phyloP scores from a whole-genome alignment of 2,329 filamentous ascomycete genomes.

The Xylariaceae sp. region DNA sequence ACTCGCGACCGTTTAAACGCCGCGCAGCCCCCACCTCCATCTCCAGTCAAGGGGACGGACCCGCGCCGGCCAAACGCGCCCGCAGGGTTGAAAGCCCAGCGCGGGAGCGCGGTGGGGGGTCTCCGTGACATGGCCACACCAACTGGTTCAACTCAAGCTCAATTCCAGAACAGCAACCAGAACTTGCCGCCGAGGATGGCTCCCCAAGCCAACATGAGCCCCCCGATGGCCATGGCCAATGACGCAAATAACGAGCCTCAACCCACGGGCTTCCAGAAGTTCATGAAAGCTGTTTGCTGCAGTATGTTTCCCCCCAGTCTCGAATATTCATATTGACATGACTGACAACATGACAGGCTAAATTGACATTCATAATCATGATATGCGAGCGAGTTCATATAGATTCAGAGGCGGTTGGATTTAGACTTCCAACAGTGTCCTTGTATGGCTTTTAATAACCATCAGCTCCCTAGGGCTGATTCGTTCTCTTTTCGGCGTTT shows the following conservation, averaged over 20 bases:
- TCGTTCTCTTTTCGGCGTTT: constrained; percentile 17
- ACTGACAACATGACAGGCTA: constrained; percentile 21
- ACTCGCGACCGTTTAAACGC: constrained; percentile 90
- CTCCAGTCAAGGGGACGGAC: constrained; percentile 76
- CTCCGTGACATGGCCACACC: constrained; percentile 76
- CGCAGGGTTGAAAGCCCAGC: constrained; percentile 69
- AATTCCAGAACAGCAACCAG: constrained; percentile 93
- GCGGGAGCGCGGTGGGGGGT: constrained; percentile 70
- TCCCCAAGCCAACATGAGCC: constrained; percentile 56
- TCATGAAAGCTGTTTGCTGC: constrained; percentile 91
- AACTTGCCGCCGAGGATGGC: constrained; percentile 69
- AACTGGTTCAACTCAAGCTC: constrained; percentile 87
- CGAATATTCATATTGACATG: background rate
- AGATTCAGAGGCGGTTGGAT: constrained; percentile 30
- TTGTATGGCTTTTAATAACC: constrained; percentile 30
- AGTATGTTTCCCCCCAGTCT: constrained; percentile 48
- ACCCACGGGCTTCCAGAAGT: constrained; percentile 81
- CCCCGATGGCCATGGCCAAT: constrained; percentile 51
- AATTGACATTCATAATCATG: constrained; percentile 18
- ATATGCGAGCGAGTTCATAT: constrained; percentile 28
- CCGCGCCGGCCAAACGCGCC: constrained; percentile 77
- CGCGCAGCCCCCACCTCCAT: constrained; percentile 83
- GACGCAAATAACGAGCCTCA: constrained; percentile 64
- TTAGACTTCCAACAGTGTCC: constrained; percentile 21
- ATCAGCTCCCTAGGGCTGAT: constrained; percentile 15